Base-by-base conservation (phyloP, 805 yeast genomes). In the Candida boidinii region DNA sequence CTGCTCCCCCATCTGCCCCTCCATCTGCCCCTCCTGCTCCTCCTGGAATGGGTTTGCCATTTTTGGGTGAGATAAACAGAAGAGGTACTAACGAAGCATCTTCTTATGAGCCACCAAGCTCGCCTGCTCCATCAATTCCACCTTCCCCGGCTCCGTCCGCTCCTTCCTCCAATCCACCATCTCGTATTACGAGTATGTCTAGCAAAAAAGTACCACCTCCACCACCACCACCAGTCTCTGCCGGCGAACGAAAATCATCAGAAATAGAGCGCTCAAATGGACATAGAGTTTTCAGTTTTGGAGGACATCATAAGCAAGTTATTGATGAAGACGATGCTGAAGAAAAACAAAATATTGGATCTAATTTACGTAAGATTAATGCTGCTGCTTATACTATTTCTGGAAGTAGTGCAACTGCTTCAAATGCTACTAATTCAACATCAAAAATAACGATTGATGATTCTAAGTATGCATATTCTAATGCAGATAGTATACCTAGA, bases 401-500 rank as follows among this genome's bases (percentile, higher is more conserved):
- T n/a, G 56, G 64, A 7, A 51, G 55, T 13, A 50, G 48, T 23
- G 42, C 51, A 5, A 12, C 40, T 11, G 34, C 41, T 11, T 37
- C 35, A 4, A 17, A 15, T 18, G 26, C 26, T 4, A 25, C 45
- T 9, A 40, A 37, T 16, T 46, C 47, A n/a, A 26, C 37, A 8
- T 17, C 37, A 0, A 64, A 57, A 38, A 41, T 75, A 3, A 61
- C 56, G 4, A 82, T 86, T 31, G 85, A 84, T 44, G 92, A 83
- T 50, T 54, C 64, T n/a, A 62, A 88, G 45, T 87, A 79, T 63
- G 71, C 68, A 42, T 88, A 85, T 64, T 51, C 62, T 4, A 83
- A 83, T 51, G 67, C 70, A 13, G 56, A 60, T 27, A 80, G 85
- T 17, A 62, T 92, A 28, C 97, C 98, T 0, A 76, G 75, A 44